A percentile compares a stretch with the other conserved stretches of the same genome.
Evolutionary conservation across 2,329 filamentous ascomycete genomes (phyloP).

Genomic region (Diaporthe aspalathi): DNA sequence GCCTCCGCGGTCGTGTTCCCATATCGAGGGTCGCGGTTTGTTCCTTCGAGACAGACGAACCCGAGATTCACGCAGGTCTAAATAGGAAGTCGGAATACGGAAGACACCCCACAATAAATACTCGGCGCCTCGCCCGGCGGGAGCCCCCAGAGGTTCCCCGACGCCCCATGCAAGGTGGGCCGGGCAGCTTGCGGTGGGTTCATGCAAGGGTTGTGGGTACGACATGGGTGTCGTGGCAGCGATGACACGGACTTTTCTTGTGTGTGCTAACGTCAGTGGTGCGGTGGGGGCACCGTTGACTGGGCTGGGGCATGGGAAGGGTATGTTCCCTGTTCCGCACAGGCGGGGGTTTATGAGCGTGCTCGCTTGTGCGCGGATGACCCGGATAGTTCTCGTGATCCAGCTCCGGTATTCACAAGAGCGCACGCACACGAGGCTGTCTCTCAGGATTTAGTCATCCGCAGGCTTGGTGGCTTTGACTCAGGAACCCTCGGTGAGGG

Average conservation of each 20-base stretch:
- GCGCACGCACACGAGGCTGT: neutral
- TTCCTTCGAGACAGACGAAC: neutral
- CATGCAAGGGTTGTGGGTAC: constrained; percentile 20
- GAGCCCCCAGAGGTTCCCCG: constrained; percentile 13
- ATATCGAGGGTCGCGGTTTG: constrained; percentile 1
- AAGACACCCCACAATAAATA: neutral
- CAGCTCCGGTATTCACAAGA: neutral
- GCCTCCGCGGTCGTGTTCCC: constrained; percentile 3
- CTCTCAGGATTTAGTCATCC: constrained; percentile 22
- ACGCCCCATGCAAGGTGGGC: neutral
- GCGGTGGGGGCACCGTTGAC: neutral
- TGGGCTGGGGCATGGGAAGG: constrained; percentile 28
- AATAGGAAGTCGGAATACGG: constrained; percentile 20
- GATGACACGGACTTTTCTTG: constrained; percentile 27
- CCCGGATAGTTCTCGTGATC: constrained; percentile 12
- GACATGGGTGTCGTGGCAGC: constrained; percentile 33
- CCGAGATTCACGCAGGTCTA: neutral
- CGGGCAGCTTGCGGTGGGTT: constrained; percentile 8
- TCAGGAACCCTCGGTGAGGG: constrained; percentile 19
- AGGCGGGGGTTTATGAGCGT: neutral
- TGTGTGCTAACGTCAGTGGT: constrained; percentile 1
- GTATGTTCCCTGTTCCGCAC: constrained; percentile 22
- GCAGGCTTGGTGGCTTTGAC: neutral
- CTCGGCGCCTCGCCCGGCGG: constrained; percentile 15
- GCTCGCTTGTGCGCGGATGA: neutral